Evolutionary conservation across 2,329 filamentous ascomycete genomes (phyloP).

Genomic region (Pseudocercospora fuligena): DNA sequence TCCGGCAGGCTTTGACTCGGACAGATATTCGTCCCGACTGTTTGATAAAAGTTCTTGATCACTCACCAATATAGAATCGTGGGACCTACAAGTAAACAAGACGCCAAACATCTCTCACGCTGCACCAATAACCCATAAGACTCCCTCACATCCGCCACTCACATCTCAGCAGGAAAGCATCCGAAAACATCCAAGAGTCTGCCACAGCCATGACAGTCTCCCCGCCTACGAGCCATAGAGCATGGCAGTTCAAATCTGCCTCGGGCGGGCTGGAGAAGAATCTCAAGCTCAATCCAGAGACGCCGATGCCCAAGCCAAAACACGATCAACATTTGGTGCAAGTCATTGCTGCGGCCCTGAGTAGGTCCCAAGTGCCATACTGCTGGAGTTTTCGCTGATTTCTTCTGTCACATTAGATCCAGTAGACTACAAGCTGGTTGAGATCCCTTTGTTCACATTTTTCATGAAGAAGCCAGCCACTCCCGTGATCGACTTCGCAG

Average conservation of each 20-base stretch:
- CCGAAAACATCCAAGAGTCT: neutral
- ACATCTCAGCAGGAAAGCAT: neutral
- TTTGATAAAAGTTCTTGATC: no score
- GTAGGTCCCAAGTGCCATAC: neutral
- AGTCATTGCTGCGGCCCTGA: constrained; percentile 60
- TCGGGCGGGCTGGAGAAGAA: constrained; percentile 58
- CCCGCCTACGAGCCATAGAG: constrained; percentile 55
- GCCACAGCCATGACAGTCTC: neutral
- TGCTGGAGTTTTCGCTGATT: neutral
- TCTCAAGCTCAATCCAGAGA: constrained; percentile 52
- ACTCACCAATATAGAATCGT: neutral
- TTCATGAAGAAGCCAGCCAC: constrained; percentile 49
- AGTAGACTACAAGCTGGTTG: constrained; percentile 67
- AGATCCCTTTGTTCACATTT: constrained; percentile 51
- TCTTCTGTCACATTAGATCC: neutral
- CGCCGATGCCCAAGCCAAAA: constrained; percentile 45
- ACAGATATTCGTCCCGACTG: neutral
- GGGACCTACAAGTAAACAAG: neutral
- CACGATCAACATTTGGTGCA: constrained; percentile 59
- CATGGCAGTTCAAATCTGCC: constrained; percentile 61
- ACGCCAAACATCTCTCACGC: neutral
- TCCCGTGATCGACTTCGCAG: constrained; percentile 59
- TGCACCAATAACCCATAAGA: neutral
- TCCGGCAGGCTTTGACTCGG: no score
- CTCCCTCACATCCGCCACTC: neutral